phyloP scores from a whole-genome alignment of 2,329 filamentous ascomycete species.

The Aaosphaeria pasadenensis region DNA sequence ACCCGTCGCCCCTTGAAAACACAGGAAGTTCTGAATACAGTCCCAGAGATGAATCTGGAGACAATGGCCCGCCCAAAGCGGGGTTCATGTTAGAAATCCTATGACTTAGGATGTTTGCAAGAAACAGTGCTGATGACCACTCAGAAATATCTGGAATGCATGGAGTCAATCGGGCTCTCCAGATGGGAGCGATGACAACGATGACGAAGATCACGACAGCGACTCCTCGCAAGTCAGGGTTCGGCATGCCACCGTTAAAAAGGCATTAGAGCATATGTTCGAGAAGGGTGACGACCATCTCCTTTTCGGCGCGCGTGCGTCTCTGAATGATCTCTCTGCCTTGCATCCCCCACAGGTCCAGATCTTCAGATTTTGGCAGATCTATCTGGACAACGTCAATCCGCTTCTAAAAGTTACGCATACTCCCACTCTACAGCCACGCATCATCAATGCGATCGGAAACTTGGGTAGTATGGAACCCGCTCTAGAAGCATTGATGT shows the following conservation, averaged over 20 bases:
- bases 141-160: constrained; percentile 49
- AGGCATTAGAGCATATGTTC: constrained; percentile 46
- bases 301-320: constrained; percentile 49
- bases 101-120: constrained; percentile 3
- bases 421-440: constrained; percentile 45
- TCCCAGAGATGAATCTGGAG: constrained; percentile 1
- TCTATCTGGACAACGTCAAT: constrained; percentile 56
- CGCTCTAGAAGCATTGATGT: constrained; percentile 54
- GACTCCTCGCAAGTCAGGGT: constrained; percentile 33
- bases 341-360: constrained; percentile 66
- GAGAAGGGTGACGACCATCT: constrained; percentile 45
- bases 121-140: neutral
- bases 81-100: constrained; percentile 8
- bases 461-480: constrained; percentile 51
- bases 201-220: constrained; percentile 15
- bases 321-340: constrained; percentile 59
- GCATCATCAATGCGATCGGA: constrained; percentile 59
- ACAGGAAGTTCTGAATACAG: too few species aligned
- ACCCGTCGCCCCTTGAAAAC: too few species aligned
- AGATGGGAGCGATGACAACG: constrained; percentile 12
- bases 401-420: constrained; percentile 28
- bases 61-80: constrained; percentile 9
- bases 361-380: constrained; percentile 70
- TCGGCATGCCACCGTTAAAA: constrained; percentile 39
- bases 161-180: constrained; percentile 29